Conservation (phyloP, 208 protist species). For the Acanthamoeba castellanii region DNA sequence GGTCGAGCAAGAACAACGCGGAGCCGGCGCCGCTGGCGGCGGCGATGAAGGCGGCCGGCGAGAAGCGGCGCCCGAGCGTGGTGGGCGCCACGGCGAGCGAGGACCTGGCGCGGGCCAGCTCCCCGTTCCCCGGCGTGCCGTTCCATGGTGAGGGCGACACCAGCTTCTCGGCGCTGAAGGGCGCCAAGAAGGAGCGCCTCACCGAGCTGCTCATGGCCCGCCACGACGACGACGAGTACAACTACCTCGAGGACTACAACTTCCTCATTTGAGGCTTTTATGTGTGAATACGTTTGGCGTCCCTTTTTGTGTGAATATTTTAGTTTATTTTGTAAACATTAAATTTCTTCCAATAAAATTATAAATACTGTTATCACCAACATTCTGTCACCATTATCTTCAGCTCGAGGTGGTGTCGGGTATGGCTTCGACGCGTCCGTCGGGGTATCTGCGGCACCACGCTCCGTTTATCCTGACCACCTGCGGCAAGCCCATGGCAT, state of each 20-base stretch:
- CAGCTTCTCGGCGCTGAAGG: background rate
- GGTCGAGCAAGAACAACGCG: background rate
- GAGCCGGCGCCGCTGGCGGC: background rate
- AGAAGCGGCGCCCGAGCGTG: background rate
- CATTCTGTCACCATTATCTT: no score
- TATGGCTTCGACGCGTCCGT: no score
- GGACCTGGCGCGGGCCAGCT: background rate
- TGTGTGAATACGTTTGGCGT: background rate
- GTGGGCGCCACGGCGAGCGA: background rate
- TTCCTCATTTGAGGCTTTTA: background rate
- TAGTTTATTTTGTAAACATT: background rate
- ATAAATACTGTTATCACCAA: no score
- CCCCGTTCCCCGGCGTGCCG: slow-evolving; percentile 16
- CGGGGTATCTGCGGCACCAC: no score
- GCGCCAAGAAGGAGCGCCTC: background rate
- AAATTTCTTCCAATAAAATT: no score
- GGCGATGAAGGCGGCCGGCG: background rate
- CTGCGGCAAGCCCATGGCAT: no score
- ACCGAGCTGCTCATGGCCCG: no score
- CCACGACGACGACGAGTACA: background rate
- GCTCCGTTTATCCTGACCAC: no score
- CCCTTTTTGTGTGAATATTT: background rate
- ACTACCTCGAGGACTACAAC: background rate
- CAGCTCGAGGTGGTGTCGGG: no score
- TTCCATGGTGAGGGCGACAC: background rate